phyloP scores from a whole-genome alignment of 345 rosid genomes.

The Pugionium dolabratum region DNA sequence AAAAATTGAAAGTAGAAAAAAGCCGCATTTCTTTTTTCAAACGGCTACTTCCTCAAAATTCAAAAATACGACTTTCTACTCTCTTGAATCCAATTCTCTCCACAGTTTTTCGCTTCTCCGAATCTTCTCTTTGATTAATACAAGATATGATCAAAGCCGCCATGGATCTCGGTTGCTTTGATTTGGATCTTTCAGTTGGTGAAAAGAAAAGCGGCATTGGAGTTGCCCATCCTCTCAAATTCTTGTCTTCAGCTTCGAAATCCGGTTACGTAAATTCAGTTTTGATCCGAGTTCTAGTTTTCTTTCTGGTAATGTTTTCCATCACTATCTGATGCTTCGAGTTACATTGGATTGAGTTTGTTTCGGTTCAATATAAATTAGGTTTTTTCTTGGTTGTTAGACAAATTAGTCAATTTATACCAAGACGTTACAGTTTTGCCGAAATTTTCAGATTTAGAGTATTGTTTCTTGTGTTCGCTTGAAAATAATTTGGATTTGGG shows the following conservation, averaged over 20 bases:
- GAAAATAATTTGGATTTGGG: too few species aligned
- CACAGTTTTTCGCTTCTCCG: neutral
- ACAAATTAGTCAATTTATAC: too few species aligned
- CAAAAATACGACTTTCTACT: neutral
- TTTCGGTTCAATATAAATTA: too few species aligned
- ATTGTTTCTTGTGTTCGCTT: too few species aligned
- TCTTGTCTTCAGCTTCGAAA: constrained; percentile 48
- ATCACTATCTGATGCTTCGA: too few species aligned
- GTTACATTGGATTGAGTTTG: too few species aligned
- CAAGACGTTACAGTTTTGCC: too few species aligned
- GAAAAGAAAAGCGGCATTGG: constrained; percentile 42
- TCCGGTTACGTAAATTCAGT: constrained; percentile 48
- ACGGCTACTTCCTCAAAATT: constrained; percentile 36
- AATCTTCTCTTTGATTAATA: constrained; percentile 2
- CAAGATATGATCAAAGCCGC: constrained; percentile 36
- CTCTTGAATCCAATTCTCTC: neutral
- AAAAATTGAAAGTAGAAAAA: too few species aligned
- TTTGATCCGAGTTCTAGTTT: neutral
- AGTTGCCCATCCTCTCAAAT: constrained; percentile 38
- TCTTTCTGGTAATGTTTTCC: neutral
- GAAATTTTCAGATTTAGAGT: too few species aligned
- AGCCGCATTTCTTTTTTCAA: constrained; percentile 2
- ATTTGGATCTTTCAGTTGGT: constrained; percentile 50
- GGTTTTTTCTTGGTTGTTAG: too few species aligned
- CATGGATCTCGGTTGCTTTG: constrained; percentile 79